Base-by-base conservation (phyloP, 352 stramenopile species). In the Phytopythium sindhum region DNA sequence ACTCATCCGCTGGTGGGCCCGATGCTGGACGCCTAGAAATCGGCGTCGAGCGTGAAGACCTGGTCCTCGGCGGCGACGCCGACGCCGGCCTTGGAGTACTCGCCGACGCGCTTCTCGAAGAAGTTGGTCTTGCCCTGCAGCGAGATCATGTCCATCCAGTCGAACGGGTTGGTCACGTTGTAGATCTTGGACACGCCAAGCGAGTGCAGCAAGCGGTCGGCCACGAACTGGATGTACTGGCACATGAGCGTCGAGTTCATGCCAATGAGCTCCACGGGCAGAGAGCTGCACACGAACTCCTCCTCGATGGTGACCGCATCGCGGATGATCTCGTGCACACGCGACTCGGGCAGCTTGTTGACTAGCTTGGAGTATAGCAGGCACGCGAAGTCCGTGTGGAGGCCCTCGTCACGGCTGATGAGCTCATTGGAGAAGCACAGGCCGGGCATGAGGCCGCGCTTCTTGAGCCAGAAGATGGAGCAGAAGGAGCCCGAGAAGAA, bases 131-230 rank as follows among this genome's bases (percentile, higher is more conserved):
- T 99, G 65, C 97, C 97, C 73, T 99, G 91, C 26, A 99, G 83
- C 39, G 89, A 98, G 72, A 99, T 99, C 84, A 99, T 98, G 70
- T 99, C 97, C 98, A 99, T 99, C 97, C 97, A 99, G 74, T 99
- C 97, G 73, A 99, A 99, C 23, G 97, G 97, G 77, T 99, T 99
- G 45, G 79, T 74, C 12, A 80, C 82, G 64, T 95, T 84, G 86
- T 98, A 99, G 72, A 97, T 79, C 79, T 98, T 98, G 37, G 75
- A 54, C 62, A 89, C 95, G 57, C 90, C 93, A 7, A 99, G 85
- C 24, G 93, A 84, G 52, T 92, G 80, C 17, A 99, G 75, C 55
- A 99, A 74, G 19, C 97, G 90, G 81, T 99, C 97, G 24, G 97
- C 97, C 69, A 96, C 93, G 72, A 99, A 99, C 84, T 99, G 88